Evolutionary conservation across 2,329 filamentous ascomycete species (phyloP).

Genomic region (Kalmusia sp.): DNA sequence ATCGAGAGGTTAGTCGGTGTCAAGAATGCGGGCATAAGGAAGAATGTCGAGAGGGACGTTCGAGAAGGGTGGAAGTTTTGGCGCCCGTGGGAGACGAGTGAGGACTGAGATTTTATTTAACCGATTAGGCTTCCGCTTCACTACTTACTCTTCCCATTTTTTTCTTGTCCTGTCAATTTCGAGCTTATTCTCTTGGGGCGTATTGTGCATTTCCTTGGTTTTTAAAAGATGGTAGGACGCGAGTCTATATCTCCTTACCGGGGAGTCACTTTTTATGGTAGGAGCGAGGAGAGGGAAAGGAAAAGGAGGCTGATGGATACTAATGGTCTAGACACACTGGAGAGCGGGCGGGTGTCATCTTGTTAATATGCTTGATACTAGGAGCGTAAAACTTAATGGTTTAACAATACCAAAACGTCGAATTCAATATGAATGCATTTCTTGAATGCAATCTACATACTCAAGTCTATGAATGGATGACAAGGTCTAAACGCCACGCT

Average conservation of each 20-base stretch:
- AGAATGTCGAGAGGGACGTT: constrained; percentile 34
- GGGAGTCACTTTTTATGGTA: not conserved
- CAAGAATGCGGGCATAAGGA: constrained; percentile 31
- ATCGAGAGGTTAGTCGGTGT: constrained; percentile 90
- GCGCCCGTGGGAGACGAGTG: constrained; percentile 41
- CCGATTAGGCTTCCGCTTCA: not conserved
- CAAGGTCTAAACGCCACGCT: constrained; percentile 37
- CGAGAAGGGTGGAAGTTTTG: constrained; percentile 51
- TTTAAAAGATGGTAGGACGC: constrained; percentile 7
- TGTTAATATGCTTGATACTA: not conserved
- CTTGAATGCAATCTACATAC: not conserved
- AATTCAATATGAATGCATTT: not conserved
- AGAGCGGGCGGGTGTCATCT: not conserved
- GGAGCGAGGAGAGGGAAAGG: not conserved
- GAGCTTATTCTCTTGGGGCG: not conserved
- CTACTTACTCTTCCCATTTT: too few species aligned
- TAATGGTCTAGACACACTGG: not conserved
- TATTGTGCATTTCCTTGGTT: not conserved
- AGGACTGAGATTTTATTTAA: not conserved
- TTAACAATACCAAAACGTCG: not conserved
- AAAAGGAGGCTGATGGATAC: not conserved
- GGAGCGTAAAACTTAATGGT: not conserved
- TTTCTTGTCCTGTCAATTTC: not conserved
- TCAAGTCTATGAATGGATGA: not conserved
- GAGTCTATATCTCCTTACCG: constrained; percentile 3